Evolutionary conservation across 2,329 filamentous ascomycete genomes (phyloP), one percentile per base, ranked within the genome.

Genomic region (Microdochium trichocladiopsis): DNA sequence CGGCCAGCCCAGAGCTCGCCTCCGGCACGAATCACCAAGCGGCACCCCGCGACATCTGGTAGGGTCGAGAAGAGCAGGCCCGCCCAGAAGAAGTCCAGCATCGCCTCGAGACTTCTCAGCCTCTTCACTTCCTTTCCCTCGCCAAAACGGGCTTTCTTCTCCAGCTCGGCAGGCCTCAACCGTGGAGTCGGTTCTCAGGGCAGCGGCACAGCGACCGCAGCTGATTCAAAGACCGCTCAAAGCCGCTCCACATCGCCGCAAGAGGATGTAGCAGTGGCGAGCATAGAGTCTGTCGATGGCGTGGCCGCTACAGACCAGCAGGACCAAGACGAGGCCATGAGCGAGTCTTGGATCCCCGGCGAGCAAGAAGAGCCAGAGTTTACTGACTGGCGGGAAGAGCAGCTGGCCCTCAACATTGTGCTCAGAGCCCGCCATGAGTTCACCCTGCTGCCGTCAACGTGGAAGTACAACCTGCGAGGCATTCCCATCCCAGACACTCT

Each of bases 391-490:
- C 62, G 61, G 16, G 47, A 47, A 18, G 63, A 66, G 50, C 63
- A 66, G 50, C 52, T 62, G 45, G 59, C 55, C 24, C 57, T 67
- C 41, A 63, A 66, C 52, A 53, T 57, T 21, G 57, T 66, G 28
- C 47, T 67, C 11, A 64, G 61, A 23, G 60, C 56, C 16, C 61
- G 62, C 41, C 57, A 64, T 36, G 55, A 63, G 52, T 65, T 60
- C 31, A 59, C 62, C 2, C 54, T 66, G n/a, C 61, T 66, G 58
- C 63, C 64, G 18, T 59, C 61, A 6, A 63, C 60, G 33, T 67
- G 65, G 65, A 57, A 51, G 54, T 60, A 64, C 57, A 59, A 63
- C 53, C 62, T 67, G 50, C 58, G 57, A 45, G 64, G 64, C 18
- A 59, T 63, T 36, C 64, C 64, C 41, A 52, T 66, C 21, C 63